Evolutionary conservation across 2,329 filamentous ascomycete genomes (phyloP).

Genomic region (Aspergillaceae sp.): DNA sequence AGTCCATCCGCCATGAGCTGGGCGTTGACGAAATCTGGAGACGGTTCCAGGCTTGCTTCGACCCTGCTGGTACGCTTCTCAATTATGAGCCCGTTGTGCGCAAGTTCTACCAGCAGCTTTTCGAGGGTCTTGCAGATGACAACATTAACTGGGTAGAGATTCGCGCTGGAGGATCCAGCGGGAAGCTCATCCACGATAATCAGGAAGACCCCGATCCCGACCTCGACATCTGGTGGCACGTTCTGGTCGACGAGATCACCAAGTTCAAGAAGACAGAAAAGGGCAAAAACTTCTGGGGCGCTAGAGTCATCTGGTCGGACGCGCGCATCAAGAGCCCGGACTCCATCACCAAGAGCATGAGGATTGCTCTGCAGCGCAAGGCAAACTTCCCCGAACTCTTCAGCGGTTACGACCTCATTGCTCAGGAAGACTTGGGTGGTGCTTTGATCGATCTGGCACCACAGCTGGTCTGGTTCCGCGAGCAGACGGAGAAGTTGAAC

Average conservation of each 20-base stretch:
- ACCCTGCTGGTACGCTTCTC: constrained; percentile 61
- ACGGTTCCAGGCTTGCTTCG: constrained; percentile 68
- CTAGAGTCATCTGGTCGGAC: constrained; percentile 72
- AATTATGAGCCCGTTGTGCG: constrained; percentile 83
- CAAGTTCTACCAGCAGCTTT: constrained; percentile 60
- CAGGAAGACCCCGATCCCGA: constrained; percentile 59
- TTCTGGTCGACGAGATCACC: constrained; percentile 65
- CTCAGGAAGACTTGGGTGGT: constrained; percentile 72
- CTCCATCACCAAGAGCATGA: constrained; percentile 48
- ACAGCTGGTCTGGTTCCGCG: constrained; percentile 83
- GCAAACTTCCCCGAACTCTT: constrained; percentile 66
- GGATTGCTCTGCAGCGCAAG: constrained; percentile 74
- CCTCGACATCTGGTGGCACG: constrained; percentile 55
- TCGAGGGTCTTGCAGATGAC: constrained; percentile 62
- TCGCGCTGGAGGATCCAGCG: constrained; percentile 61
- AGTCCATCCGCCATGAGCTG: constrained; percentile 70
- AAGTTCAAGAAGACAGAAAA: constrained; percentile 61
- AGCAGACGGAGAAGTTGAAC: constrained; percentile 63
- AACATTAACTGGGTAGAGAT: constrained; percentile 78
- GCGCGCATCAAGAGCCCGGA: constrained; percentile 41
- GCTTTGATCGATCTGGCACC: constrained; percentile 66
- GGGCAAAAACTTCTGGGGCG: constrained; percentile 71
- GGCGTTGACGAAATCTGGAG: constrained; percentile 76
- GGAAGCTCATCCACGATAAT: constrained; percentile 56
- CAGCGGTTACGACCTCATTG: constrained; percentile 79